Conservation (phyloP, 257 asterid species). For the Verbena officinalis region DNA sequence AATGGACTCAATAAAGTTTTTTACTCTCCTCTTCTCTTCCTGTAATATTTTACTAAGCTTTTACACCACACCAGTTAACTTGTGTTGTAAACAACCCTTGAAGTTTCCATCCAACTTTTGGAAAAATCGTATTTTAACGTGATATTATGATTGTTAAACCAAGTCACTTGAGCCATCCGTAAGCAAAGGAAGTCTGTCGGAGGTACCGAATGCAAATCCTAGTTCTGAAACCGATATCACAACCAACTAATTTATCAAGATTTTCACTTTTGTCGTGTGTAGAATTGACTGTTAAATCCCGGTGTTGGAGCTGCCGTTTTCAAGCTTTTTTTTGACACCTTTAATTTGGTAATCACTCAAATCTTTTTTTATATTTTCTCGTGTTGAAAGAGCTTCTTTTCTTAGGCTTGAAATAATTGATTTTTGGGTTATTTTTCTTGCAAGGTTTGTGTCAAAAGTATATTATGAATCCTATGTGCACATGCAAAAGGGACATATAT, state of each 20-base stretch:
- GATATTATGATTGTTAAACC: slow-evolving; percentile 33
- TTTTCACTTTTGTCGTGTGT: slow-evolving; percentile 22
- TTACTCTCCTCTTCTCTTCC: slow-evolving; percentile 4
- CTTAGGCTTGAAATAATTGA: too few species aligned
- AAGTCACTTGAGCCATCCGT: slow-evolving; percentile 40
- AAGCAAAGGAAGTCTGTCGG: slow-evolving; percentile 42
- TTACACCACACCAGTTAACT: slow-evolving; percentile 27
- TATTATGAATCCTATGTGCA: not conserved
- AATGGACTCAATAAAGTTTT: slow-evolving; percentile 20
- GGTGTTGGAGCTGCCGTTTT: slow-evolving; percentile 22
- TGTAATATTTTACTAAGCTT: slow-evolving; percentile 4
- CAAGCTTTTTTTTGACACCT: slow-evolving; percentile 1
- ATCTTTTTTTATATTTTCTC: not conserved
- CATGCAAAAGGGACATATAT: slow-evolving; percentile 24
- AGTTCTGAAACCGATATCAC: slow-evolving; percentile 41
- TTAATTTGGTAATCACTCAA: not conserved
- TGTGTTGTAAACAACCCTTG: slow-evolving; percentile 28
- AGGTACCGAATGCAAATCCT: slow-evolving; percentile 20
- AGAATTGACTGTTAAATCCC: slow-evolving; percentile 21
- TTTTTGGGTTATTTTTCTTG: not conserved
- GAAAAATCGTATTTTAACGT: slow-evolving; percentile 20
- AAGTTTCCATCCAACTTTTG: slow-evolving; percentile 22
- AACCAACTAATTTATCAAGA: slow-evolving; percentile 37
- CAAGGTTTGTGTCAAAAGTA: not conserved
- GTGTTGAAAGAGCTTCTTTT: too few species aligned